Percentiles rank a stretch among this genome's conserved stretches.
Conservation (phyloP, 75 land plant genomes). For the Pinus tabuliformis region DNA sequence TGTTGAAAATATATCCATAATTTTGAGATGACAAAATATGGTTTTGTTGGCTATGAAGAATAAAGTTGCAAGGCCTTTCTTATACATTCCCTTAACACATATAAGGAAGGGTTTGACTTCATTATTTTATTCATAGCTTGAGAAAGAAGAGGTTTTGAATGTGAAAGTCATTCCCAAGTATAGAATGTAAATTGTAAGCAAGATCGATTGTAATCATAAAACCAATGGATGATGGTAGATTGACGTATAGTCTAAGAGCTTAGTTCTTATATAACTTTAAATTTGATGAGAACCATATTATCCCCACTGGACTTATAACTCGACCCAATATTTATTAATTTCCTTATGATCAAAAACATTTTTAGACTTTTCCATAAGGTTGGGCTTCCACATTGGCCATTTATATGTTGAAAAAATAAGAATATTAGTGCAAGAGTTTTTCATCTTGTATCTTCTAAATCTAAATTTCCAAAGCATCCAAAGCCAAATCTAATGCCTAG, state of each 20-base stretch:
- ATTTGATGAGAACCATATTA: conserved; percentile 99
- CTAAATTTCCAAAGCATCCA: conserved; percentile 98
- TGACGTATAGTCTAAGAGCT: conserved; percentile 99
- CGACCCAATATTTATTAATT: conserved; percentile 97
- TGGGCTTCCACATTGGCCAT: conserved; percentile 99
- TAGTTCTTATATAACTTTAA: conserved; percentile 93
- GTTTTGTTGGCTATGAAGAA: too few relatives aligned
- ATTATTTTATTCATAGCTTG: conserved; percentile 97
- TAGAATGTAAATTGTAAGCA: conserved; percentile 95
- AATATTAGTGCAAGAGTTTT: conserved; percentile 97
- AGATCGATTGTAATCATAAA: conserved; percentile 96
- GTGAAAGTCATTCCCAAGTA: conserved; percentile 99
- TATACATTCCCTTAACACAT: too few relatives aligned
- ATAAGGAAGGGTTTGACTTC: too few relatives aligned
- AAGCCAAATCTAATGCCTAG: conserved; percentile 93
- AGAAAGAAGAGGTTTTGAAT: conserved; percentile 89
- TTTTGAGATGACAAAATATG: too few relatives aligned
- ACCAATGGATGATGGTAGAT: conserved; percentile 96
- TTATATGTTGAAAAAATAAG: conserved; percentile 98
- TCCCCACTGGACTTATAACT: conserved; percentile 97
- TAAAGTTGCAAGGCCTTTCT: too few relatives aligned
- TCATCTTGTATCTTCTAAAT: conserved; percentile 99
- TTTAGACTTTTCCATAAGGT: conserved; percentile 94
- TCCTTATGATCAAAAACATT: conserved; percentile 98
- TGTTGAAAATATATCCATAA: too few relatives aligned